Percentiles rank a stretch among this genome's conserved stretches.
These are phyloP conservation scores for Plasmodium sp. DNA, from an alignment of 169 alveolate species.

Conservation along the genomic window DNA sequence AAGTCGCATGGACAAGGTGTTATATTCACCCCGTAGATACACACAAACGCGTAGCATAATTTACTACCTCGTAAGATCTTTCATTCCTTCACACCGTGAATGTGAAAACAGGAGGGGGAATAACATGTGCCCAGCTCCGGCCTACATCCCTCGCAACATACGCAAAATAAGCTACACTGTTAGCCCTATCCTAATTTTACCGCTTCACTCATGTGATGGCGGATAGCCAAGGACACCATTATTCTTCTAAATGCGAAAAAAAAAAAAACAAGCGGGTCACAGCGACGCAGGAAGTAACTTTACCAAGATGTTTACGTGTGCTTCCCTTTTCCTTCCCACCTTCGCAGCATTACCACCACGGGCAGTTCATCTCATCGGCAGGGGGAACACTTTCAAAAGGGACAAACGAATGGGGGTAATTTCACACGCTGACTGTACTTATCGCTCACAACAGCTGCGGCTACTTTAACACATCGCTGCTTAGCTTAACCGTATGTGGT, in stretches of 20 bases:
- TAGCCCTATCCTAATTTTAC: background rate
- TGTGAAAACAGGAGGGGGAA: background rate
- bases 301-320: background rate
- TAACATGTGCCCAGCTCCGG: background rate
- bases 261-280: background rate
- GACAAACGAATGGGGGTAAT: too few species aligned
- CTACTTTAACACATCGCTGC: too few species aligned
- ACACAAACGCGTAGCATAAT: background rate
- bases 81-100: background rate
- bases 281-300: background rate
- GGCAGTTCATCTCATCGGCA: too few species aligned
- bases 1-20: background rate
- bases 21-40: background rate
- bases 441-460: too few species aligned
- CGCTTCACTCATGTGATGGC: background rate
- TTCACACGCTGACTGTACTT: too few species aligned
- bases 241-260: background rate
- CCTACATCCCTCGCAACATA: background rate
- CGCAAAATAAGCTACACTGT: background rate
- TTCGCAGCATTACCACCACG: too few species aligned
- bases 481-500: too few species aligned
- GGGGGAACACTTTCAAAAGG: too few species aligned
- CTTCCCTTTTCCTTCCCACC: background rate
- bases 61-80: background rate
- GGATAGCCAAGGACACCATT: background rate